Conservation (phyloP, 2,329 filamentous ascomycete species). For the Endothia cerciana region DNA sequence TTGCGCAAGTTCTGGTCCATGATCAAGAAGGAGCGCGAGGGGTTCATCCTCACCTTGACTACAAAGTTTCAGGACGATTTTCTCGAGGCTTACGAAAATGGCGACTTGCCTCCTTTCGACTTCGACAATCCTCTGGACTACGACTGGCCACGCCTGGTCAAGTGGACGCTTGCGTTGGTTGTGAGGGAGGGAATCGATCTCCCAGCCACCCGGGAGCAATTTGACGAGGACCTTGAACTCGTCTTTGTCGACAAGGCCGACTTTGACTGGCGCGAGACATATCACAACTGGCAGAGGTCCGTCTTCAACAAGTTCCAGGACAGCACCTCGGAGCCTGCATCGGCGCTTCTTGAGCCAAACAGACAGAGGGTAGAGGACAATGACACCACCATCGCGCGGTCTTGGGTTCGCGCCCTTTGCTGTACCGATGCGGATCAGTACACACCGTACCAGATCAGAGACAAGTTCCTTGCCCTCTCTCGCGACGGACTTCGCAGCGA, state of each 20-base stretch:
- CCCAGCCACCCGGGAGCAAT: conserved; percentile 48
- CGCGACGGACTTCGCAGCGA: conserved; percentile 36
- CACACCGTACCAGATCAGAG: conserved; percentile 50
- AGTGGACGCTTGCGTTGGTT: conserved; percentile 65
- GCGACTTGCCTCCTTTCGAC: conserved; percentile 64
- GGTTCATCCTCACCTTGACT: conserved; percentile 60
- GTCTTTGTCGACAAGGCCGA: conserved; percentile 36
- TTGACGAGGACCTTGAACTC: conserved; percentile 46
- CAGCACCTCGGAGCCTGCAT: conserved; percentile 52
- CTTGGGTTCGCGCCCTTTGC: conserved; percentile 64
- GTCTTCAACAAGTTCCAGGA: conserved; percentile 62
- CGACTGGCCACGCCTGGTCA: conserved; percentile 69
- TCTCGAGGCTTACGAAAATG: conserved; percentile 66
- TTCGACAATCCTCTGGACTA: conserved; percentile 66
- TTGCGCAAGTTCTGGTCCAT: conserved; percentile 60
- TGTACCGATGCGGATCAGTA: conserved; percentile 56
- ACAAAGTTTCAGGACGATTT: conserved; percentile 68
- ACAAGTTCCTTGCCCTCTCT: conserved; percentile 56
- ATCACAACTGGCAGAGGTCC: conserved; percentile 56
- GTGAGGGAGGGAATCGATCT: conserved; percentile 51
- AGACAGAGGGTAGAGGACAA: conserved; percentile 29
- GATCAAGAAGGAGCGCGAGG: conserved; percentile 54
- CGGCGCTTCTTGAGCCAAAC: conserved; percentile 37
- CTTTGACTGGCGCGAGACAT: conserved; percentile 59
- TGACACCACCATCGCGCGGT: conserved; percentile 48